Conservation (phyloP, 2,329 filamentous ascomycete genomes). For the Exophiala viscosa region DNA sequence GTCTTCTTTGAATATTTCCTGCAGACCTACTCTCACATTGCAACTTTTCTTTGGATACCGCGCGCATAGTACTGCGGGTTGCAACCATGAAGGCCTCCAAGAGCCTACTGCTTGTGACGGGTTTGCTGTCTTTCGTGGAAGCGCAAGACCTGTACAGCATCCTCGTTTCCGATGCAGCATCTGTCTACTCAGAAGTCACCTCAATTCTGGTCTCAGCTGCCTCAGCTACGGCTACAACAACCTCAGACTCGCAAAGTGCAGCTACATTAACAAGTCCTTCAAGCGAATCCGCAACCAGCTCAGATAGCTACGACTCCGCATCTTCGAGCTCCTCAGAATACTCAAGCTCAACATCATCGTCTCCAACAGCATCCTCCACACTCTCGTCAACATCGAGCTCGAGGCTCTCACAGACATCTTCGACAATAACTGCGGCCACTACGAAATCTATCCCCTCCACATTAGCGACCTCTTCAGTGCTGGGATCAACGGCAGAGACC, state of each 20-base stretch:
- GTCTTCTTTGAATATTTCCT: no score
- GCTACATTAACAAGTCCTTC: constrained; percentile 9
- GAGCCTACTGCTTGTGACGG: constrained; percentile 4
- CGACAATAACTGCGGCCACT: background rate
- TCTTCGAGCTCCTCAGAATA: background rate
- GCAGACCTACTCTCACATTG: no score
- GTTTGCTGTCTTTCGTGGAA: background rate
- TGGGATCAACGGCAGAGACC: constrained; percentile 14
- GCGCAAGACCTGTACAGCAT: constrained; percentile 15
- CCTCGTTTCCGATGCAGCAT: constrained; percentile 24
- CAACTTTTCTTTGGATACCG: no score
- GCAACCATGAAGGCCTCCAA: constrained; percentile 5
- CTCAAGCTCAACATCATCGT: constrained; percentile 3
- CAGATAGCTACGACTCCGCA: background rate
- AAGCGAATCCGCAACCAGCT: background rate
- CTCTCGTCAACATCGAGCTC: background rate
- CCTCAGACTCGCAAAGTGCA: constrained; percentile 2
- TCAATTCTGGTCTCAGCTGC: constrained; percentile 18
- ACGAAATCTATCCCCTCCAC: background rate
- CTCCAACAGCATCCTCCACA: constrained; percentile 9
- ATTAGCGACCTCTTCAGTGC: constrained; percentile 13
- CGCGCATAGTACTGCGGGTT: background rate
- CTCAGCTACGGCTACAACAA: constrained; percentile 4
- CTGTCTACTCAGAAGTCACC: constrained; percentile 26
- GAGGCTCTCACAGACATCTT: background rate